Evolutionary conservation across 83 land plant genomes (phyloP), one percentile per base, ranked within the genome.

Genomic region (Picea mariana): DNA sequence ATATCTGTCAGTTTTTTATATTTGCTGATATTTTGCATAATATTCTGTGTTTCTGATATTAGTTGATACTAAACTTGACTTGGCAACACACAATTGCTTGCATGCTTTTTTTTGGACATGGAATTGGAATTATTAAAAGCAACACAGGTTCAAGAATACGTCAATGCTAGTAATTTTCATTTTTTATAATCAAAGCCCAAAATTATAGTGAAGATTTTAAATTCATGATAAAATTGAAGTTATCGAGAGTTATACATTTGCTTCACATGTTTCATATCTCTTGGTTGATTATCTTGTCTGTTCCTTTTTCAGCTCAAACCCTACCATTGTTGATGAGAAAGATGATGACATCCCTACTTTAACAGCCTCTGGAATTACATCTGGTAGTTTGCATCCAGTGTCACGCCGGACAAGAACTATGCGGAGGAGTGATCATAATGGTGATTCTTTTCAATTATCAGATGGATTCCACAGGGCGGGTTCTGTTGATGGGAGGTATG

Each of bases 271-370:
- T 47, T 73, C 55, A 73, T n/a, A 23, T 73, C 47, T 44, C 11
- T 11, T 73, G 58, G 24, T 79, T 40, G 5, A 77, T 40, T 18
- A 34, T 5, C 11, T 62, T 27, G 69, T 26, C 18, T 8, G 34
- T 79, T 20, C 18, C 0, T 64, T 6, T 80, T 80, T 72, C 98
- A 97, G 99, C 81, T 84, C 88, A 72, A 87, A 83, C 73, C 52
- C 76, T 65, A 66, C 77, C 40, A 85, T 80, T 76, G 79, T 85
- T 52, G 63, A 84, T 77, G 92, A 94, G 52, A 86, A 81, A 81
- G 98, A 95, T 77, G 98, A 95, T 83, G 98, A 94, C 26, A 84
- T 94, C 65, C 93, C 96, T 87, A 94, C 90, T 13, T 87, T 95
- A 58, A 82, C 89, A 21, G 89, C 91, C 61, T 82, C 84, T 83